These are phyloP conservation scores for Chalciporus sphaerocephalus DNA, from an alignment of 768 basidiomycete genomes.

Conservation along the genomic window DNA sequence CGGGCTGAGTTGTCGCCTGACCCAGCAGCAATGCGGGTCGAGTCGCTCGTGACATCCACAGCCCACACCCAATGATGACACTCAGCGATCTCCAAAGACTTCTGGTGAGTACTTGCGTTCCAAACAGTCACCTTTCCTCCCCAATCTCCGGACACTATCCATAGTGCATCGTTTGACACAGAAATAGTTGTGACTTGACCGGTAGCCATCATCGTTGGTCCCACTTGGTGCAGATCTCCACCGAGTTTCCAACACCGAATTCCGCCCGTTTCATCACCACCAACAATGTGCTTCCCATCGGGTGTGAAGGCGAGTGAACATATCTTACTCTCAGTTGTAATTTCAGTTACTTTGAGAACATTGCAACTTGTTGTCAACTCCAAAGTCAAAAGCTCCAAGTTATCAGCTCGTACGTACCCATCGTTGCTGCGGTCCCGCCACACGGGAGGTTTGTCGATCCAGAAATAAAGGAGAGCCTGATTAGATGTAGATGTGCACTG, in stretches of 20 bases:
- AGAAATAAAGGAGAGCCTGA: no score
- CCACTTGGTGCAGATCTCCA: background rate
- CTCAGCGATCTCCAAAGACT: background rate
- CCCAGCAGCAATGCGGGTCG: conserved; percentile 6
- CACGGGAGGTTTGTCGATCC: no score
- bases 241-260: conserved; percentile 1
- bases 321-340: background rate
- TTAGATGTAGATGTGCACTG: no score
- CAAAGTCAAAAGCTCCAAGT: no score
- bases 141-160: conserved; percentile 3
- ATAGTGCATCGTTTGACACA: conserved; percentile 9
- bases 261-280: conserved; percentile 1
- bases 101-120: conserved; percentile 4
- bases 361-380: background rate
- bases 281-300: conserved; percentile 5
- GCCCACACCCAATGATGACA: background rate
- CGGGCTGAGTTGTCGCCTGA: conserved; percentile 7
- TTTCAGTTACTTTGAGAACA: background rate
- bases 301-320: conserved; percentile 5
- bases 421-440: no score
- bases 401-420: no score
- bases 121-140: conserved; percentile 2
- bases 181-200: background rate
- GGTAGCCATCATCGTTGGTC: background rate
- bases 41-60: conserved; percentile 11